Conservation (phyloP, 495 filamentous ascomycete species). For the Thermochaetoides thermophila region DNA sequence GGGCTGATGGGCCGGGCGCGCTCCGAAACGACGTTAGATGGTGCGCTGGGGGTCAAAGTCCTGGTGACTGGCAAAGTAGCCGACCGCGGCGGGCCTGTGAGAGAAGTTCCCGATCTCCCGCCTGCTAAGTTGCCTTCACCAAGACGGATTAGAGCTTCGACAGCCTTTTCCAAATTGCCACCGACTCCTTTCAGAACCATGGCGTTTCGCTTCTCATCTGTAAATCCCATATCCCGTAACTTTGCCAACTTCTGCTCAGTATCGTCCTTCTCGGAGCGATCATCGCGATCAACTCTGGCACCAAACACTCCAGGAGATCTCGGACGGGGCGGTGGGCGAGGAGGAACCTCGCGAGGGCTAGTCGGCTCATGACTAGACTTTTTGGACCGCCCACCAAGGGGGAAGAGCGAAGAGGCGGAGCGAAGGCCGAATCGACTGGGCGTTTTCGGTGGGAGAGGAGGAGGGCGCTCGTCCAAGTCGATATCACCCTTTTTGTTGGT, state of each 20-base stretch:
- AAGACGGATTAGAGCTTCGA: conserved; percentile 68
- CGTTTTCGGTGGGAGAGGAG: conserved; percentile 75
- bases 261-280: conserved; percentile 29
- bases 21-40: conserved; percentile 16
- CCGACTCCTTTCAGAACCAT: conserved; percentile 63
- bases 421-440: conserved; percentile 63
- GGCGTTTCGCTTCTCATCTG: conserved; percentile 64
- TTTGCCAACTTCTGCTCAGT: conserved; percentile 57
- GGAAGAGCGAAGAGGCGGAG: conserved; percentile 56
- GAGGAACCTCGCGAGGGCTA: conserved; percentile 15
- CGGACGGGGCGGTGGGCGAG: conserved; percentile 25
- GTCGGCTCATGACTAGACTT: conserved; percentile 10
- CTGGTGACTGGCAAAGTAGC: conserved; percentile 21
- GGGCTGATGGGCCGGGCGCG: conserved; percentile 21
- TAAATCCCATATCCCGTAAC: conserved; percentile 85
- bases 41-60: conserved; percentile 29
- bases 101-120: too few relatives aligned
- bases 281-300: conserved; percentile 39
- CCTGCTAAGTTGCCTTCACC: too few relatives aligned
- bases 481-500: conserved; percentile 26
- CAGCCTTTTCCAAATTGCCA: conserved; percentile 69
- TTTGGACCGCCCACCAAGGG: conserved; percentile 29
- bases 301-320: conserved; percentile 55
- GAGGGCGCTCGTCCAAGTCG: conserved; percentile 45
- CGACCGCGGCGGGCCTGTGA: conserved; percentile 21